A percentile compares a stretch with the other conserved stretches of the same genome.
Evolutionary conservation across 768 basidiomycete genomes (phyloP).

Genomic region (Pholiota molesta): DNA sequence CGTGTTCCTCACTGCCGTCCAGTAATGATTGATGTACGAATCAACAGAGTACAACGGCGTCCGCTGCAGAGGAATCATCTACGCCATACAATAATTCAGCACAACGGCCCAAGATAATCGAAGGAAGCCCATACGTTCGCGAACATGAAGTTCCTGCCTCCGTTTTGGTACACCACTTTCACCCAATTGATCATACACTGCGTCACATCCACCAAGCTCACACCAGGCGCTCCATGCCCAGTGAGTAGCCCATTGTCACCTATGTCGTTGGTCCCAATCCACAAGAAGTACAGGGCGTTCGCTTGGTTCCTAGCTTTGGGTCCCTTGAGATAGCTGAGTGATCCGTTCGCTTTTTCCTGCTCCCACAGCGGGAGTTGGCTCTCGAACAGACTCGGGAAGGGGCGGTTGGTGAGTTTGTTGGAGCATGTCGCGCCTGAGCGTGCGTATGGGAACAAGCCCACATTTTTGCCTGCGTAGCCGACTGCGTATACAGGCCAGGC

Average conservation of each 20-base stretch:
- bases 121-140: slow-evolving; percentile 52
- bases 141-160: slow-evolving; percentile 68
- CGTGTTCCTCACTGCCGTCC: slow-evolving; percentile 50
- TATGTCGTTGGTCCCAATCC: slow-evolving; percentile 74
- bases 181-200: slow-evolving; percentile 65
- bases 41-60: slow-evolving; percentile 46
- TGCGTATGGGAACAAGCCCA: slow-evolving; percentile 49
- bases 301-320: neutral
- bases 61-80: slow-evolving; percentile 61
- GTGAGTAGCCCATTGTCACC: slow-evolving; percentile 56
- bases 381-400: slow-evolving; percentile 60
- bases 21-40: slow-evolving; percentile 53
- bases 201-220: slow-evolving; percentile 59
- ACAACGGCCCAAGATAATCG: neutral
- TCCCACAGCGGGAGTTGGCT: slow-evolving; percentile 48
- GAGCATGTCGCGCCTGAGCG: slow-evolving; percentile 66
- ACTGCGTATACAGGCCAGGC: slow-evolving; percentile 53
- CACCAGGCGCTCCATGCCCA: slow-evolving; percentile 39
- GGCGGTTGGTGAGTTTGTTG: slow-evolving; percentile 56
- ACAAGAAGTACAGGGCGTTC: slow-evolving; percentile 52
- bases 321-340: slow-evolving; percentile 18
- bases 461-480: slow-evolving; percentile 9
- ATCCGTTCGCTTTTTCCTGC: slow-evolving; percentile 34
- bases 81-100: slow-evolving; percentile 1
- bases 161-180: slow-evolving; percentile 53